A percentile compares a stretch with the other conserved stretches of the same genome.
Evolutionary conservation across 768 basidiomycete genomes (phyloP).

Genomic region (Xerocomellus amylosporus): DNA sequence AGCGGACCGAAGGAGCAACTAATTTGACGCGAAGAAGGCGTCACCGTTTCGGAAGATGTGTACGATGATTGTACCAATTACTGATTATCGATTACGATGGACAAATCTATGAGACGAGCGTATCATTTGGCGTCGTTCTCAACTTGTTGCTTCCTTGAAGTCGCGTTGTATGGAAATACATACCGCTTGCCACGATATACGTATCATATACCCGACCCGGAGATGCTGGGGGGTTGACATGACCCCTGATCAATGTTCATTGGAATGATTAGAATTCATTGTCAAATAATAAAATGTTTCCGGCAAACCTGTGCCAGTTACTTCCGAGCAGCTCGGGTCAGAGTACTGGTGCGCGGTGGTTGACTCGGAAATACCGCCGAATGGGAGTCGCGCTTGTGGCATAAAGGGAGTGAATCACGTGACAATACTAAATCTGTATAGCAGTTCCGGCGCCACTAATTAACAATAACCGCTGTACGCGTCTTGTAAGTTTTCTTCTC

Average conservation of each 20-base stretch:
- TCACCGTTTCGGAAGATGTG: not conserved
- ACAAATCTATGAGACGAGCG: not conserved
- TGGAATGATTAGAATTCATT: too few relatives aligned
- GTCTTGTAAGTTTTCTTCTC: conserved; percentile 19
- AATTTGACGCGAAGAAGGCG: not conserved
- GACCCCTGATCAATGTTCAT: too few relatives aligned
- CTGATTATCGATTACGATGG: not conserved
- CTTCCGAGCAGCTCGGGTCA: too few relatives aligned
- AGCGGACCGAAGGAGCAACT: too few relatives aligned
- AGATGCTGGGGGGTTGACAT: too few relatives aligned
- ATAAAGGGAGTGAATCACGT: conserved; percentile 19
- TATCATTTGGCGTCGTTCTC: not conserved
- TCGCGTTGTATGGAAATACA: not conserved
- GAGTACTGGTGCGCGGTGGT: not conserved
- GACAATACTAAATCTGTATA: conserved; percentile 2
- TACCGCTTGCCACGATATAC: not conserved
- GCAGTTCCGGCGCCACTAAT: conserved; percentile 28
- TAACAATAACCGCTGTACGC: conserved; percentile 14
- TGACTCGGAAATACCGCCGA: not conserved
- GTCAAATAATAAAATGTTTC: not conserved
- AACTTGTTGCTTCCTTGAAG: not conserved
- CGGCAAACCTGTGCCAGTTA: too few relatives aligned
- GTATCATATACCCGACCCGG: too few relatives aligned
- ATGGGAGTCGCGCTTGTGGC: conserved; percentile 31
- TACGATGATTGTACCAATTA: not conserved